Base-by-base conservation (phyloP, 2,329 filamentous ascomycete species). In the Purpureocillium lavendulum region DNA sequence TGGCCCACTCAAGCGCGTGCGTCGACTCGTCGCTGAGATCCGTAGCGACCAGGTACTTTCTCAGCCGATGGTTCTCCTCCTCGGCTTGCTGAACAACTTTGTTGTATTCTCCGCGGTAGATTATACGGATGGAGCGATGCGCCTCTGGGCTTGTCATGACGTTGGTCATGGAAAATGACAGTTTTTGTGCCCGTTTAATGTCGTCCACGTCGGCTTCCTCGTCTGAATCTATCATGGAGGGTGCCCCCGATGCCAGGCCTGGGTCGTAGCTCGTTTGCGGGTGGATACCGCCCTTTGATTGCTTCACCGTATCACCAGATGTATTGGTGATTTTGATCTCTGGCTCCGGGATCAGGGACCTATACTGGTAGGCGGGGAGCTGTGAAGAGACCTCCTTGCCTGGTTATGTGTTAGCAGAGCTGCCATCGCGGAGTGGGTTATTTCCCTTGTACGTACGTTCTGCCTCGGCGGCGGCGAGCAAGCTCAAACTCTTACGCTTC, bases 1-100 rank as follows among this genome's bases (percentile, higher is more conserved):
- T 89, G 0, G 90, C 92, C 92, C 92, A 98, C 60, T 98, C 92
- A 26, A 98, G 71, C 2, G 92, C 92, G 59, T 97, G 94, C 7
- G 87, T 86, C 4, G 90, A 89, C 64, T 98, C 92, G 30, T 92
- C 86, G 50, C 89, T 96, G 4, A 97, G 67, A 60, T 98, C 92
- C 0, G 87, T 96, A 3, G 92, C 90, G n/a, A 96, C 88, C 13
- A 98, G 68, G 57, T 97, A 98, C 53, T 92, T 94, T 39, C 92
- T 77, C 44, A 90, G 76, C 39, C 85, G 78, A 36, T 85, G 79
- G 36, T 86, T 73, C 38, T 87, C 86, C 11, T 87, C 83, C 41
- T 89, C 81, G 0, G 85, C 85, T 53, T 89, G 80, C 48, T 82
- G 75, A 33, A 84, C 80, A 48, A 94, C 82, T 49, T 79, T 75